A percentile compares a stretch with the other conserved stretches of the same genome.
Conservation (phyloP, 495 filamentous ascomycete genomes). For the Cercophora sp. region DNA sequence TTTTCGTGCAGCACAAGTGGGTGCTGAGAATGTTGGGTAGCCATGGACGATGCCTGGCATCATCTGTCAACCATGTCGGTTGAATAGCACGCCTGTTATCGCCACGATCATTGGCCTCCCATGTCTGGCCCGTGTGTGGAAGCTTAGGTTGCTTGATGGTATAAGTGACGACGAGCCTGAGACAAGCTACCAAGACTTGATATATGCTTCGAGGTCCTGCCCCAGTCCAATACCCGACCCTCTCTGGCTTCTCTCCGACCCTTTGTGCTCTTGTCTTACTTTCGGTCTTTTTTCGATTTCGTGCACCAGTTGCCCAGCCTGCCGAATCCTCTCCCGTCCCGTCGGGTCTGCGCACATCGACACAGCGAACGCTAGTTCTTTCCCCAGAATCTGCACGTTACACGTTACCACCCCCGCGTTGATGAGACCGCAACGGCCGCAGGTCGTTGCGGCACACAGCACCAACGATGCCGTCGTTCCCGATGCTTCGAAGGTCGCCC, state of each 20-base stretch:
- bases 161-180: conserved; percentile 19
- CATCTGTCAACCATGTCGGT: conserved; percentile 16
- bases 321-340: not conserved
- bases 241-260: not conserved
- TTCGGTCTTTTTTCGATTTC: not conserved
- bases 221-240: conserved; percentile 6
- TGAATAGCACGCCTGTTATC: conserved; percentile 10
- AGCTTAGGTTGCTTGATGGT: conserved; percentile 6
- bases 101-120: conserved; percentile 17
- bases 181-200: conserved; percentile 13
- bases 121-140: not conserved
- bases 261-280: not conserved
- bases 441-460: conserved; percentile 6
- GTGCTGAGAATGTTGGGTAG: conserved; percentile 1
- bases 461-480: conserved; percentile 30
- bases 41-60: conserved; percentile 2
- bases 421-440: conserved; percentile 16
- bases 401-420: not conserved
- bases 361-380: not conserved
- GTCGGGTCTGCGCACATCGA: not conserved
- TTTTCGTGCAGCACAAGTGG: conserved; percentile 5
- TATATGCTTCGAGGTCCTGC: not conserved
- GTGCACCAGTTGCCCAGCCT: not conserved
- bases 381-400: conserved; percentile 7
- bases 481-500: conserved; percentile 25